A percentile compares a stretch with the other conserved stretches of the same genome.
phyloP scores from a whole-genome alignment of 768 basidiomycete genomes.

The Russula ochroleuca region DNA sequence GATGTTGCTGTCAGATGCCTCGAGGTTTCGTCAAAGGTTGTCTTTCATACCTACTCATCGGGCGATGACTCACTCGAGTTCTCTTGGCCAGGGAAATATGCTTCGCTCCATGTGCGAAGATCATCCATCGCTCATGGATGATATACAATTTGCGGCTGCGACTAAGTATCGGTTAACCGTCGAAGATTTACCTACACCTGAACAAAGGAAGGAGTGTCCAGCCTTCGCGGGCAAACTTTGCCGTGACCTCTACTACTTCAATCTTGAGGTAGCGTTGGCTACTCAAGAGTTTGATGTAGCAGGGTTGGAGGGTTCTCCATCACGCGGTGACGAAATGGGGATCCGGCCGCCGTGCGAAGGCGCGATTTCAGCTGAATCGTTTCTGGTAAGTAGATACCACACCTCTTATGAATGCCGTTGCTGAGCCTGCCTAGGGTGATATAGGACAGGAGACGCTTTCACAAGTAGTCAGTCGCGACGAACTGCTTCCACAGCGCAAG shows the following conservation, averaged over 20 bases:
- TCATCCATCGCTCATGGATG: conserved; percentile 42
- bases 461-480: conserved; percentile 71
- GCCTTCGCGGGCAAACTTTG: conserved; percentile 51
- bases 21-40: conserved; percentile 52
- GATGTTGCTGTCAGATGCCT: conserved; percentile 60
- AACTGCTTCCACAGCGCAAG: conserved; percentile 53
- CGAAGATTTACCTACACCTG: conserved; percentile 53
- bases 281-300: conserved; percentile 14
- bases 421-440: conserved; percentile 44
- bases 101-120: conserved; percentile 52
- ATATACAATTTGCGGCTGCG: conserved; percentile 45
- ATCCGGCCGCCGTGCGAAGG: not conserved
- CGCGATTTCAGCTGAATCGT: conserved; percentile 5
- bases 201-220: conserved; percentile 44
- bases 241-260: conserved; percentile 37
- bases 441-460: conserved; percentile 71
- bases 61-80: conserved; percentile 24
- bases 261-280: not conserved
- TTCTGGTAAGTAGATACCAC: conserved; percentile 11
- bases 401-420: conserved; percentile 11
- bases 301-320: conserved; percentile 7
- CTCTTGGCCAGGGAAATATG: conserved; percentile 52
- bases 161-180: conserved; percentile 49
- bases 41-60: not conserved
- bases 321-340: conserved; percentile 1